These are phyloP conservation scores for Sporothrix mexicana DNA, from an alignment of 2,329 filamentous ascomycete species.

Conservation along the genomic window DNA sequence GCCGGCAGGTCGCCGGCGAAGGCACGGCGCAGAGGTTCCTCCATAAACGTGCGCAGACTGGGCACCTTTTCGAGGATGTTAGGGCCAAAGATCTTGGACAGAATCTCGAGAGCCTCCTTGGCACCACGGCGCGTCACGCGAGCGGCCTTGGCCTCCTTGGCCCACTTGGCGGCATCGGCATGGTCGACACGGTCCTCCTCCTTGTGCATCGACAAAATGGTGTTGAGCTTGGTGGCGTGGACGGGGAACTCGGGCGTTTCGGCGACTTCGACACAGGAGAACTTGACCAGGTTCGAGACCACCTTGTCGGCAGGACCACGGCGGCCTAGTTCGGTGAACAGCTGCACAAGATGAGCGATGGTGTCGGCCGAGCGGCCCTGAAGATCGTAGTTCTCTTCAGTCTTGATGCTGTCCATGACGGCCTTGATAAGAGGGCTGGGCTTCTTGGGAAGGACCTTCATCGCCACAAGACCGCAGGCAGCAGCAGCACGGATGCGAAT, in stretches of 20 bases:
- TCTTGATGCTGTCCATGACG: constrained; percentile 98
- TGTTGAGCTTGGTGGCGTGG: constrained; percentile 76
- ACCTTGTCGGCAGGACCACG: constrained; percentile 92
- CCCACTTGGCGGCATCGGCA: constrained; percentile 86
- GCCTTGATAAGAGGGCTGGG: constrained; percentile 91
- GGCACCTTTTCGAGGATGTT: constrained; percentile 82
- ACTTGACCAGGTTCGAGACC: constrained; percentile 93
- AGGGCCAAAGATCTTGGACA: constrained; percentile 79
- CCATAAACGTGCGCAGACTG: constrained; percentile 79
- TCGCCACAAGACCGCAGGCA: constrained; percentile 85
- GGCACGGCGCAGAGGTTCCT: constrained; percentile 75
- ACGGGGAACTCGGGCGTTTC: constrained; percentile 94
- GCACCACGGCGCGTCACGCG: constrained; percentile 90
- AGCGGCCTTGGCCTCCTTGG: constrained; percentile 84
- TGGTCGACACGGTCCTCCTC: constrained; percentile 96
- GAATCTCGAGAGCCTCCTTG: constrained; percentile 89
- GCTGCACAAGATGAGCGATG: constrained; percentile 81
- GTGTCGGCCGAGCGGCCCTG: constrained; percentile 86
- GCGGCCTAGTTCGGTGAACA: constrained; percentile 81
- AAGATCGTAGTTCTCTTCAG: constrained; percentile 87
- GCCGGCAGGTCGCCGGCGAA: constrained; percentile 75
- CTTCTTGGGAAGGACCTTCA: constrained; percentile 88
- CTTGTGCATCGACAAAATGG: constrained; percentile 92
- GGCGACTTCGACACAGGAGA: constrained; percentile 95
- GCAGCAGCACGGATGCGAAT: constrained; percentile 84